Conservation (phyloP, 2,329 filamentous ascomycete species). For the Beauveria australis region DNA sequence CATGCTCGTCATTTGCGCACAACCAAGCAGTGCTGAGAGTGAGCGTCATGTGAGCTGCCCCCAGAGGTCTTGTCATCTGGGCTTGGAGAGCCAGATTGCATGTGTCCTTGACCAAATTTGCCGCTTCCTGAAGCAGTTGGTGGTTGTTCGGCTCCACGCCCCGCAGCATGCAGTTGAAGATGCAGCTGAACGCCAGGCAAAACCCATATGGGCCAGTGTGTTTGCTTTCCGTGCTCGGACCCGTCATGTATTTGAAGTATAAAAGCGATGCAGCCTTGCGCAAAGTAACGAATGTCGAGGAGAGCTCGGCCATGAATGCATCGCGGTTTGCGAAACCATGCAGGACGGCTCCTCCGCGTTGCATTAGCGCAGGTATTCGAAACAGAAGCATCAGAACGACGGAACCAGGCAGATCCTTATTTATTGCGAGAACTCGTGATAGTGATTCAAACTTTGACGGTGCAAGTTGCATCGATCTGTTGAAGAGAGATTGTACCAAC, state of each 20-base stretch:
- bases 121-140: not conserved
- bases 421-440: not conserved
- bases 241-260: not conserved
- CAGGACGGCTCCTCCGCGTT: not conserved
- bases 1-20: not conserved
- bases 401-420: not conserved
- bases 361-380: not conserved
- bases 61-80: not conserved
- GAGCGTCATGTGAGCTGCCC: slow-evolving; percentile 2
- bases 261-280: not conserved
- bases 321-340: not conserved
- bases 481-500: slow-evolving; percentile 6
- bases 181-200: slow-evolving; percentile 1
- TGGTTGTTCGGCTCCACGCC: not conserved
- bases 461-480: slow-evolving; percentile 1
- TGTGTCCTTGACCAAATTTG: not conserved
- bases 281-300: not conserved
- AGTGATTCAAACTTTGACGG: not conserved
- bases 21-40: slow-evolving; percentile 1
- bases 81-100: not conserved
- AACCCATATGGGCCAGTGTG: not conserved
- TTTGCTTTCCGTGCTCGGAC: not conserved
- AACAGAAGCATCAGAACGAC: not conserved
- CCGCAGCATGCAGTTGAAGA: slow-evolving; percentile 6
- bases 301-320: not conserved